Percentiles rank a stretch among this genome's conserved stretches.
phyloP scores from a whole-genome alignment of 257 asterid genomes.

The Solanum acaule region DNA sequence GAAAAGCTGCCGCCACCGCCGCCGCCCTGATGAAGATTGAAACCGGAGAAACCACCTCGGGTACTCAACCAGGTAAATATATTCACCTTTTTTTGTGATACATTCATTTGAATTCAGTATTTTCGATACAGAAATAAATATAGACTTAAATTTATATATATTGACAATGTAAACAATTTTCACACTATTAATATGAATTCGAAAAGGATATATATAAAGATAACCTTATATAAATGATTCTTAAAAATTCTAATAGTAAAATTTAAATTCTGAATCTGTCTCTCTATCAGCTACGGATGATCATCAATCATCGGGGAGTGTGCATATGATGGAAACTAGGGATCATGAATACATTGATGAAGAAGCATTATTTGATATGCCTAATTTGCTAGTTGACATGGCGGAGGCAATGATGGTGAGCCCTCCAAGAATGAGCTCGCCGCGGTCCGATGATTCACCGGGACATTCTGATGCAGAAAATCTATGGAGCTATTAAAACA shows the following conservation, averaged over 20 bases:
- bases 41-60: background rate
- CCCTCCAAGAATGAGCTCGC: slow-evolving; percentile 29
- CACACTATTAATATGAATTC: background rate
- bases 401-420: slow-evolving; percentile 42
- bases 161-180: background rate
- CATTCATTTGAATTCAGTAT: background rate
- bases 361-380: slow-evolving; percentile 33
- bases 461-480: slow-evolving; percentile 22
- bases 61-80: background rate
- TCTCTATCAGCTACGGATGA: background rate
- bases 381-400: slow-evolving; percentile 40
- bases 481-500: slow-evolving; percentile 21
- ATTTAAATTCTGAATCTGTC: background rate
- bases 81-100: background rate
- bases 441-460: slow-evolving; percentile 9
- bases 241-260: no score
- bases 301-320: background rate
- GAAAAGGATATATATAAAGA: no score
- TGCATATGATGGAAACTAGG: background rate
- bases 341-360: slow-evolving; percentile 22
- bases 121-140: rapidly evolving
- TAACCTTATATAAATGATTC: background rate
- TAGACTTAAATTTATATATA: background rate
- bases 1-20: slow-evolving; percentile 38
- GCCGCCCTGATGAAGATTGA: slow-evolving; percentile 33